Conservation (phyloP, 768 basidiomycete species). For the Suillus placidus region DNA sequence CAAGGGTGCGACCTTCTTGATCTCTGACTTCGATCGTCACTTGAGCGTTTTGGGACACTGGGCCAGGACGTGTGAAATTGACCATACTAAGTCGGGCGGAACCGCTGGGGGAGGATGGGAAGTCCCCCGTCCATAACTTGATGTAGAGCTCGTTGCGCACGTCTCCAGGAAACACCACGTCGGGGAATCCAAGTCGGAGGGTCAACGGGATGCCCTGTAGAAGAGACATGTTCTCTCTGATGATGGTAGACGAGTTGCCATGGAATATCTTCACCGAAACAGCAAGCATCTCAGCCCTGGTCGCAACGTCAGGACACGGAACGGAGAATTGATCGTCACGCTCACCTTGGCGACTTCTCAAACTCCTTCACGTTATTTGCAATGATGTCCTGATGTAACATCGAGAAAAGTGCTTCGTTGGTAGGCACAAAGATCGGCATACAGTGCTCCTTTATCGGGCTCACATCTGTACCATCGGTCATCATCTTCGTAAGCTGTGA, state of each 20-base stretch:
- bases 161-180: conserved; percentile 93
- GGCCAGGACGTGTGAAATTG: conserved; percentile 60
- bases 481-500: conserved; percentile 72
- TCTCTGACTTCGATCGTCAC: conserved; percentile 88
- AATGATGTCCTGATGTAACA: conserved; percentile 95
- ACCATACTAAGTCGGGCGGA: conserved; percentile 61
- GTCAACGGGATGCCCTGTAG: conserved; percentile 83
- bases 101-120: conserved; percentile 55
- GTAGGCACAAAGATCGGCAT: conserved; percentile 88
- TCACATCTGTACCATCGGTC: conserved; percentile 63
- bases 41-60: conserved; percentile 65
- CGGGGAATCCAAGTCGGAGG: conserved; percentile 89
- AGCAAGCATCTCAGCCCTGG: conserved; percentile 84
- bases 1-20: conserved; percentile 66
- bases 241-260: conserved; percentile 74
- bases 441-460: conserved; percentile 69
- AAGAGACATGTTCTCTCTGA: conserved; percentile 82
- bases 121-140: conserved; percentile 95
- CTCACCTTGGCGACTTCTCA: conserved; percentile 79
- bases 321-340: conserved; percentile 11
- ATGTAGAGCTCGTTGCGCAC: conserved; percentile 94
- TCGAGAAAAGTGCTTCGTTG: conserved; percentile 86
- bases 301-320: conserved; percentile 8
- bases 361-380: conserved; percentile 75
- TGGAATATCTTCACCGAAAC: conserved; percentile 86